Base-by-base conservation (phyloP, 1,284 basidiomycete species). In the Salmacisia buchloeana region DNA sequence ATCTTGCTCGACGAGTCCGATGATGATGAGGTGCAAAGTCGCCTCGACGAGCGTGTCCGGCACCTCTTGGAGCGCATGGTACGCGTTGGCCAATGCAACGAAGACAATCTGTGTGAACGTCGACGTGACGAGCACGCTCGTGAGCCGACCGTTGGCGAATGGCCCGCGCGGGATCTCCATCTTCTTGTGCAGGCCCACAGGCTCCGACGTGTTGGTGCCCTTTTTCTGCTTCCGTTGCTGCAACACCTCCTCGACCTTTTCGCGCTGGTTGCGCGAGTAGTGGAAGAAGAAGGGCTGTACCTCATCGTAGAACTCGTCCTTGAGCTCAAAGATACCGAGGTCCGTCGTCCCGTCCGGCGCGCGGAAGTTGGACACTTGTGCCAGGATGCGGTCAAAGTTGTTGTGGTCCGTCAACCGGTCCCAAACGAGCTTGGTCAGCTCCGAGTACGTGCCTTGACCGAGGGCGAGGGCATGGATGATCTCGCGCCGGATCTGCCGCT, bases 281-380 rank as follows among this genome's bases (percentile, higher is more conserved):
- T 97, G 93, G 78, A 89, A 91, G 83, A 94, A 97, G 83, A 93
- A 96, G 0, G 94, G 93, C 74, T 97, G 90, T 68, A 98, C 89
- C 69, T 97, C 89, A 67, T 88, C 88, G 77, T 87, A 93, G 31
- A 83, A 84, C 72, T 90, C 90, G 34, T 92, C 86, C 75, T 88
- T 89, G 64, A 98, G 85, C 71, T 93, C 88, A 81, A 97, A 98
- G 38, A 87, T 83, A 0, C 96, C 96, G 1, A 85, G 85, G 70
- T 96, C 92, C 1, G 86, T 84, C 0, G 85, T 86, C 0, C 86
- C 81, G 73, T 91, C 89, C 0, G 94, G 94, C 0, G 88, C 83
- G 45, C 87, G 87, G 84, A 94, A 96, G 68, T 85, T 86, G 3
- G 93, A 88, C 3, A 97, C 89, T 59, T 89, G 85, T 41, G 83